Percentiles rank a stretch among this genome's conserved stretches.
Evolutionary conservation across 192 early-diverging fungal species (phyloP).

Genomic region (Coemansia sp.): DNA sequence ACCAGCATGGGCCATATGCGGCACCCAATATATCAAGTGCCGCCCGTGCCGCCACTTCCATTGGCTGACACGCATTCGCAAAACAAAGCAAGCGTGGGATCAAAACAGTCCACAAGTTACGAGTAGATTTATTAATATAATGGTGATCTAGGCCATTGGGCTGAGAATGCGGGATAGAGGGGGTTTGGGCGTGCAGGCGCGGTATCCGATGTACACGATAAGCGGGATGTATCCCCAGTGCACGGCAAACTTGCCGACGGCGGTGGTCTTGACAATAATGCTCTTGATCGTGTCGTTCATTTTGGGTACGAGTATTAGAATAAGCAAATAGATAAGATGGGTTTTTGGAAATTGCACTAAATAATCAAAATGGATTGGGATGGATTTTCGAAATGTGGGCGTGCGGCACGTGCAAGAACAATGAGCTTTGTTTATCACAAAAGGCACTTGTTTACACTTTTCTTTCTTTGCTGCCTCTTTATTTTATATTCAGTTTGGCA

Average conservation of each 20-base stretch:
- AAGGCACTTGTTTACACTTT: too few relatives aligned
- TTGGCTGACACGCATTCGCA: too few relatives aligned
- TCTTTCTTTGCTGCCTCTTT: too few relatives aligned
- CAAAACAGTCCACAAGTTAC: conserved; percentile 7
- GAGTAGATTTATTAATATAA: background rate
- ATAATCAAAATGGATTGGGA: too few relatives aligned
- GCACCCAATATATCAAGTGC: conserved; percentile 27
- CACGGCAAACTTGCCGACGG: conserved; percentile 39
- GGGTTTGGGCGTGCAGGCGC: conserved; percentile 42
- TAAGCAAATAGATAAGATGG: too few relatives aligned
- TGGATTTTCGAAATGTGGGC: too few relatives aligned
- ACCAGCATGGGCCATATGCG: conserved; percentile 43
- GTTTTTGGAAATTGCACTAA: too few relatives aligned
- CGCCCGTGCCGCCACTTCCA: conserved; percentile 49
- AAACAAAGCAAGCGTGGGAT: too few relatives aligned
- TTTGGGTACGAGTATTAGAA: background rate
- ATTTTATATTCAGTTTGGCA: too few relatives aligned
- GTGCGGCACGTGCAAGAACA: too few relatives aligned
- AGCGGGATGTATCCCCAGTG: conserved; percentile 56
- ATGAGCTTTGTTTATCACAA: too few relatives aligned
- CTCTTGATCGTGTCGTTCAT: conserved; percentile 55
- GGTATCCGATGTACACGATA: conserved; percentile 50
- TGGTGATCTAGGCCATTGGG: conserved; percentile 39
- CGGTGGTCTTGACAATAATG: conserved; percentile 38
- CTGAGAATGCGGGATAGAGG: conserved; percentile 53